These are phyloP conservation scores for Tricholoma saponaceum DNA, from an alignment of 768 basidiomycete genomes.

Conservation along the genomic window DNA sequence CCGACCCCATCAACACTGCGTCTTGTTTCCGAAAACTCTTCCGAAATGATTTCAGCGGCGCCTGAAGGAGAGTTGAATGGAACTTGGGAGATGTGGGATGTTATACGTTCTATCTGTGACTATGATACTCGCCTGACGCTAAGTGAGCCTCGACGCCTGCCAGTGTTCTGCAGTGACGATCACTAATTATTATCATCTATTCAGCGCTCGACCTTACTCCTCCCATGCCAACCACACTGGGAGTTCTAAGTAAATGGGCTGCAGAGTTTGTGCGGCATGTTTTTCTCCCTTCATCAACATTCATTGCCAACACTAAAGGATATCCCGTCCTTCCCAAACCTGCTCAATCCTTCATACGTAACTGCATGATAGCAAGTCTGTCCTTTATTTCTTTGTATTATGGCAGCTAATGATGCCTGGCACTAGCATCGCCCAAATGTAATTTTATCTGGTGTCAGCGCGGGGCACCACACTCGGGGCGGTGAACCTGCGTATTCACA, in stretches of 20 bases:
- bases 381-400: background rate
- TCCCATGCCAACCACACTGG: constrained; percentile 75
- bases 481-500: constrained; percentile 87
- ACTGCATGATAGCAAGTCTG: constrained; percentile 75
- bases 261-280: constrained; percentile 91
- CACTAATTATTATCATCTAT: constrained; percentile 6
- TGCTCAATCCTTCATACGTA: constrained; percentile 86
- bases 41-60: constrained; percentile 29
- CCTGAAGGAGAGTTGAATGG: constrained; percentile 59
- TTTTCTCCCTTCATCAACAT: constrained; percentile 84
- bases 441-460: constrained; percentile 69
- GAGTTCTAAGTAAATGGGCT: constrained; percentile 82
- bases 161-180: constrained; percentile 2
- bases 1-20: constrained; percentile 25
- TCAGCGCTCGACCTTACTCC: constrained; percentile 89
- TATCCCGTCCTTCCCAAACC: constrained; percentile 96
- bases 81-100: constrained; percentile 99
- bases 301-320: constrained; percentile 93
- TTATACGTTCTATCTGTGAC: constrained; percentile 84
- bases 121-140: constrained; percentile 72
- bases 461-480: constrained; percentile 69
- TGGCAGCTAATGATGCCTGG: constrained; percentile 9
- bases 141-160: constrained; percentile 40
- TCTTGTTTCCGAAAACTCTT: constrained; percentile 30
- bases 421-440: constrained; percentile 79